Evolutionary conservation across 1,284 basidiomycete genomes (phyloP).

Genomic region (Sparassis latifolia): DNA sequence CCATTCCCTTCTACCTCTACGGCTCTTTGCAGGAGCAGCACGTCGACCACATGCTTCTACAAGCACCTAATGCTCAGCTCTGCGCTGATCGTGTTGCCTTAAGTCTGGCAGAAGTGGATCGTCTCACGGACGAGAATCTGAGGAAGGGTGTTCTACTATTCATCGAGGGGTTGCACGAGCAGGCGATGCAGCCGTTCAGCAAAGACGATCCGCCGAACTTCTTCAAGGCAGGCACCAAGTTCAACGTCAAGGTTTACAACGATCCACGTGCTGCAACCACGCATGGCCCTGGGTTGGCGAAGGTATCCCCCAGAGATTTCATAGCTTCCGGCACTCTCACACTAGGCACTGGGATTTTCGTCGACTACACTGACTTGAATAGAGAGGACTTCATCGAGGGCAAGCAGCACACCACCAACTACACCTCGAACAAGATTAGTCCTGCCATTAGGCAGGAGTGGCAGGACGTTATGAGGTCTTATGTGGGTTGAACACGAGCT

Average conservation of each 20-base stretch:
- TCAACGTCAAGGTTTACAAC: background rate
- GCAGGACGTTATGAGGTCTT: too few relatives aligned
- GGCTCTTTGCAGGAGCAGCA: slow-evolving; percentile 27
- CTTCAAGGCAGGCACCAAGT: background rate
- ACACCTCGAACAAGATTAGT: too few relatives aligned
- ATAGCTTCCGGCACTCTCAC: background rate
- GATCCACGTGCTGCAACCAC: too few relatives aligned
- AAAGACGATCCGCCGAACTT: background rate
- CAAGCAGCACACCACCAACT: too few relatives aligned
- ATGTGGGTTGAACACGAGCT: too few relatives aligned
- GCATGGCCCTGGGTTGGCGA: background rate
- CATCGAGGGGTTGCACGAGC: background rate
- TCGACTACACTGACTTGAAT: background rate
- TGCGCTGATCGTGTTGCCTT: slow-evolving; percentile 25
- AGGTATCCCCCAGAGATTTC: background rate
- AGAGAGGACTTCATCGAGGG: too few relatives aligned
- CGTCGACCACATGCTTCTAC: slow-evolving; percentile 34
- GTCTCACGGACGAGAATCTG: background rate
- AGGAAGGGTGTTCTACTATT: background rate
- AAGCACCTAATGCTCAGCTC: slow-evolving; percentile 34
- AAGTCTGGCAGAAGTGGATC: background rate
- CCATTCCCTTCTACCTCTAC: slow-evolving; percentile 38
- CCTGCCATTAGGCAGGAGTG: too few relatives aligned
- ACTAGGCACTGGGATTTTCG: background rate
- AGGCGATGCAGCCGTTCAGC: background rate